phyloP scores from a whole-genome alignment of 2,329 filamentous ascomycete species.

The Penicillium sclerotiorum region DNA sequence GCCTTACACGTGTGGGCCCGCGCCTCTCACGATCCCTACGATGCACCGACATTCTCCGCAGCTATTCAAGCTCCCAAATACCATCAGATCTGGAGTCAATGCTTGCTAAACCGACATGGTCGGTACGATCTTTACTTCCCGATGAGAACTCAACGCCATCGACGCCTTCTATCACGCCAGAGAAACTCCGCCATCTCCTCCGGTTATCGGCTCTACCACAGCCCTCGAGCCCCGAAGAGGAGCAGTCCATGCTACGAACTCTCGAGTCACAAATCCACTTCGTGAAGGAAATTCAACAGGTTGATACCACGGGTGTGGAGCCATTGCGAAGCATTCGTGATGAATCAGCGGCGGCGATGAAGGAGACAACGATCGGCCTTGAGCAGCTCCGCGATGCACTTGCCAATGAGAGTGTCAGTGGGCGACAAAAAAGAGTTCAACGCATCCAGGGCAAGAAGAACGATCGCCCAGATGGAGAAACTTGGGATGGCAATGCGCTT shows the following conservation, averaged over 20 bases:
- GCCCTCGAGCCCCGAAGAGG: slow-evolving; percentile 64
- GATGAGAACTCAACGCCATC: slow-evolving; percentile 32
- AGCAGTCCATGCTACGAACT: slow-evolving; percentile 70
- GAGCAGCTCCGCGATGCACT: slow-evolving; percentile 41
- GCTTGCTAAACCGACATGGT: slow-evolving; percentile 78
- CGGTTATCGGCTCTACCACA: slow-evolving; percentile 84
- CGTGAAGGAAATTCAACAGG: slow-evolving; percentile 79
- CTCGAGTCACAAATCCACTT: slow-evolving; percentile 85
- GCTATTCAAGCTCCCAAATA: slow-evolving; percentile 28
- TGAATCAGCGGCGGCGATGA: slow-evolving; percentile 51
- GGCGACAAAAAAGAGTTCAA: slow-evolving; percentile 51
- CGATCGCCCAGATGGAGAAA: slow-evolving; percentile 46
- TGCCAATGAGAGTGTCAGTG: slow-evolving; percentile 44
- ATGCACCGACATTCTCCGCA: slow-evolving; percentile 9
- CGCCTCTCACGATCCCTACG: slow-evolving; percentile 19
- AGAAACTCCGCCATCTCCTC: slow-evolving; percentile 79
- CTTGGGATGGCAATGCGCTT: slow-evolving; percentile 72
- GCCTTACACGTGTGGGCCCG: slow-evolving; percentile 17
- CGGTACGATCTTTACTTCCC: slow-evolving; percentile 73
- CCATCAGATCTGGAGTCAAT: slow-evolving; percentile 45
- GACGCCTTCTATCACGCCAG: slow-evolving; percentile 56
- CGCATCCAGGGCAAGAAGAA: slow-evolving; percentile 35
- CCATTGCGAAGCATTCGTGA: slow-evolving; percentile 81
- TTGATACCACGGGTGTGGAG: slow-evolving; percentile 71
- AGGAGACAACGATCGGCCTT: slow-evolving; percentile 44